A percentile compares a stretch with the other conserved stretches of the same genome.
Conservation (phyloP, 805 yeast genomes). For the Monosporozyma solicola region DNA sequence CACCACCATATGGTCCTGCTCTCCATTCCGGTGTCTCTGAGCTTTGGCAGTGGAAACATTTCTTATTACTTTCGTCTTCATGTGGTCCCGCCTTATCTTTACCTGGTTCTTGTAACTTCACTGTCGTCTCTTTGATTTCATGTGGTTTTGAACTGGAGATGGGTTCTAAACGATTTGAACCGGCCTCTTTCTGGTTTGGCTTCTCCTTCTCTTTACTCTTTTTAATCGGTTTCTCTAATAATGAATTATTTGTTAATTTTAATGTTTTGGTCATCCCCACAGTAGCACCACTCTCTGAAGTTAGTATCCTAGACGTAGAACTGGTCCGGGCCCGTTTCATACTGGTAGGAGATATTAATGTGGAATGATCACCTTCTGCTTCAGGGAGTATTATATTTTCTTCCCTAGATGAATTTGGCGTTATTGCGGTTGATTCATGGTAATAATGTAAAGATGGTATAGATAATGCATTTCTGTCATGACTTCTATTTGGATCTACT, state of each 20-base stretch:
- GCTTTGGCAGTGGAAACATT: slow-evolving; percentile 5
- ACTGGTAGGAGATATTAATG: neutral
- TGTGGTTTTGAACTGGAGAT: neutral
- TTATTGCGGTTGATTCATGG: neutral
- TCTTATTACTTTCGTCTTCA: slow-evolving; percentile 1
- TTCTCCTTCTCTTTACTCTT: neutral
- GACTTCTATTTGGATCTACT: neutral
- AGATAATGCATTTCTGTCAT: neutral
- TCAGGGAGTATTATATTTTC: neutral
- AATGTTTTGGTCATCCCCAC: slow-evolving; percentile 1
- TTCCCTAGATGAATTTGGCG: slow-evolving; percentile 1
- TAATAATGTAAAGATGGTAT: neutral
- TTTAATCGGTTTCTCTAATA: neutral
- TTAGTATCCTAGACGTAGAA: neutral
- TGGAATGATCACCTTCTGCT: neutral
- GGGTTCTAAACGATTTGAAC: neutral
- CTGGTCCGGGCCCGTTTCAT: neutral
- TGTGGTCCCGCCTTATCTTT: neutral
- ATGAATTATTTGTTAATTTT: neutral
- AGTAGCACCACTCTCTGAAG: neutral
- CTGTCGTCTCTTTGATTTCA: neutral
- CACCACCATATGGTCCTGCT: slow-evolving; percentile 74
- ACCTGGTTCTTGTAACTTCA: neutral
- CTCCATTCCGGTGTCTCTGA: slow-evolving; percentile 81
- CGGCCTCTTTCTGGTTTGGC: neutral